Evolutionary conservation across 441 rosid species (phyloP).

Genomic region (Omphalea diandra): DNA sequence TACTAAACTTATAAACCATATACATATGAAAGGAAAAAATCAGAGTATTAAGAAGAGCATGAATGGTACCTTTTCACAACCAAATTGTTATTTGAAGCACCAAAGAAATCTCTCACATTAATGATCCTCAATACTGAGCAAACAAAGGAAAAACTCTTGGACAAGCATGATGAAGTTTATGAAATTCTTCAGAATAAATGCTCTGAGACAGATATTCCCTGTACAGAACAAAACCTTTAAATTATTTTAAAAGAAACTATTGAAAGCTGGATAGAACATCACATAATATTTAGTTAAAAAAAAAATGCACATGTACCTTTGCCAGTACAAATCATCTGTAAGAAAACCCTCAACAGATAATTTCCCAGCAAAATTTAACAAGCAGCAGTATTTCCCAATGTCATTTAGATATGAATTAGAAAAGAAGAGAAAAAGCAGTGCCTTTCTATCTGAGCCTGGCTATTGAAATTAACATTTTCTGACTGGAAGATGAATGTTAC

Average conservation of each 20-base stretch:
- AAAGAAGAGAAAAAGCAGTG: not conserved
- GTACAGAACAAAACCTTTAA: slow-evolving; percentile 14
- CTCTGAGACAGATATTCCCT: slow-evolving; percentile 21
- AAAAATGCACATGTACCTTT: not conserved
- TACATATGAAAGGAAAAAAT: not conserved
- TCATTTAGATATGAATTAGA: not conserved
- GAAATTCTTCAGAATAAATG: slow-evolving; percentile 14
- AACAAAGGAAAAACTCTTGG: slow-evolving; percentile 16
- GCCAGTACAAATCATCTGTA: not conserved
- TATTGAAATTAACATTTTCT: not conserved
- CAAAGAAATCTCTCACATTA: slow-evolving; percentile 23
- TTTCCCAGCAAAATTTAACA: slow-evolving; percentile 1
- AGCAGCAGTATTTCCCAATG: not conserved
- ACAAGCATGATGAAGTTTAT: slow-evolving; percentile 11
- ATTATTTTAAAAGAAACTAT: slow-evolving; percentile 7
- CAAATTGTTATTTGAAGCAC: slow-evolving; percentile 18
- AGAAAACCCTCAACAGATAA: not conserved
- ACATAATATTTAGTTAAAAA: not conserved
- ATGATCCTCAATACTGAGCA: slow-evolving; percentile 16
- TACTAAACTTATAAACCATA: not conserved
- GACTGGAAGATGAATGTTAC: not conserved
- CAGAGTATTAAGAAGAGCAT: slow-evolving; percentile 7
- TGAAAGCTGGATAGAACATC: not conserved
- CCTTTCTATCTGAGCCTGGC: not conserved
- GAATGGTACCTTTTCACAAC: slow-evolving; percentile 29